Base-by-base conservation (phyloP, 768 basidiomycete genomes). In the Psilocybe sp. region DNA sequence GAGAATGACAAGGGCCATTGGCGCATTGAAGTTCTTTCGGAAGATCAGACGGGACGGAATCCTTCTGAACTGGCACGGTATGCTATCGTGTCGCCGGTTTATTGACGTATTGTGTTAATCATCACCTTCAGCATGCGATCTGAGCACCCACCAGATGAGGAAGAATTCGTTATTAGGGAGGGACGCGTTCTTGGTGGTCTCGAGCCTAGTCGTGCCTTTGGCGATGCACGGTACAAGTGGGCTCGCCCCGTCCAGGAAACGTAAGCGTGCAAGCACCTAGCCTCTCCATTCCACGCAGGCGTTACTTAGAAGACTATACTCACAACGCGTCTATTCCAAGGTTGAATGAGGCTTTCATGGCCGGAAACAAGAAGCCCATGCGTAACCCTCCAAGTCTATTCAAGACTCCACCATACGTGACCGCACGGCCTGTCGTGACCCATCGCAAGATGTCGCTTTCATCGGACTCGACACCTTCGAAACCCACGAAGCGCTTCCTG, bases 21-120 rank as follows among this genome's bases (percentile, higher is more conserved):
- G 97, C 80, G 85, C 40, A 88, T 94, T 28, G 92, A 97, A 64
- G 91, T 91, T n/a, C 75, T 99, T 53, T 92, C 82, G 23, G 93
- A 98, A 66, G 97, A 98, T 63, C 95, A 98, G 73, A 98, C 95
- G 6, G 97, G 93, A 35, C 82, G 92, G 56, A 98, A 93, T 63
- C 84, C 80, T 13, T 85, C 81, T 40, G 97, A 99, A 68, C 71
- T 87, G 19, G 79, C 79, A 64, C 81, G 94, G 95, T 94, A 58
- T 44, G 73, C 61, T 42, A 13, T 44, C 9, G 13, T 12, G 40
- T 19, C 33, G 11, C 32, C 7, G 4, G 28, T 15, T 28, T 39
- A 28, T 33, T 47, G 13, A 20, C 15, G 18, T 14, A 40, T 44
- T 7, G 51, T 39, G 8, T 40, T 44, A 37, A 28, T 46, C 33